These are phyloP conservation scores for Pyrenophora teres DNA, from an alignment of 2,329 filamentous ascomycete species.

Conservation along the genomic window DNA sequence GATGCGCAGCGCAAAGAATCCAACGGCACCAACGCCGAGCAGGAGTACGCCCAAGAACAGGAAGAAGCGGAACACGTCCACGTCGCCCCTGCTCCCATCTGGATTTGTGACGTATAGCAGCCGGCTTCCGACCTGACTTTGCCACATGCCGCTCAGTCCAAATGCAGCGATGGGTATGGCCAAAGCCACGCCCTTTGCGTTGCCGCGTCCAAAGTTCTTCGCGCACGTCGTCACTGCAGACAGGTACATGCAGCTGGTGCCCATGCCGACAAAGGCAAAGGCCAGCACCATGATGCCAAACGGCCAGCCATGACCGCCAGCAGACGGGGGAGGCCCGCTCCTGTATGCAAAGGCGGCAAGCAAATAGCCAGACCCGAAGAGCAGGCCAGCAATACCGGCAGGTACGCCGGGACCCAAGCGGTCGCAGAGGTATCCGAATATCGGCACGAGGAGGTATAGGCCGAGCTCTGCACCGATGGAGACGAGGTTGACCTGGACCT, in stretches of 20 bases:
- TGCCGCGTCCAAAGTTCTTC: constrained; percentile 94
- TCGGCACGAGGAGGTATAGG: constrained; percentile 88
- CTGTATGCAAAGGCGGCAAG: constrained; percentile 80
- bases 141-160: constrained; percentile 93
- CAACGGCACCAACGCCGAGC: constrained; percentile 70
- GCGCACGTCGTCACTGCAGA: constrained; percentile 91
- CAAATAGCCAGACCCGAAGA: constrained; percentile 83
- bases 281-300: constrained; percentile 83
- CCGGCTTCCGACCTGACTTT: constrained; percentile 83
- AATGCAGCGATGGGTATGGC: constrained; percentile 91
- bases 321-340: constrained; percentile 59
- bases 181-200: constrained; percentile 84
- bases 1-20: constrained; percentile 73
- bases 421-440: constrained; percentile 91
- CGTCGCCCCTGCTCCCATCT: constrained; percentile 64
- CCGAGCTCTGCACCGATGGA: constrained; percentile 85
- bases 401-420: constrained; percentile 80
- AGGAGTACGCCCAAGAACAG: constrained; percentile 79
- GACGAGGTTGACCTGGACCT: constrained; percentile 89
- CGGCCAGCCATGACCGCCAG: constrained; percentile 65
- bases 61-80: constrained; percentile 85
- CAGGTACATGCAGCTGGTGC: constrained; percentile 87
- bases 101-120: constrained; percentile 72
- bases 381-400: constrained; percentile 69
- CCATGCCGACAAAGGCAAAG: constrained; percentile 81